Conservation (phyloP, 108 stramenopile species). For the Heterococcus sp. region DNA sequence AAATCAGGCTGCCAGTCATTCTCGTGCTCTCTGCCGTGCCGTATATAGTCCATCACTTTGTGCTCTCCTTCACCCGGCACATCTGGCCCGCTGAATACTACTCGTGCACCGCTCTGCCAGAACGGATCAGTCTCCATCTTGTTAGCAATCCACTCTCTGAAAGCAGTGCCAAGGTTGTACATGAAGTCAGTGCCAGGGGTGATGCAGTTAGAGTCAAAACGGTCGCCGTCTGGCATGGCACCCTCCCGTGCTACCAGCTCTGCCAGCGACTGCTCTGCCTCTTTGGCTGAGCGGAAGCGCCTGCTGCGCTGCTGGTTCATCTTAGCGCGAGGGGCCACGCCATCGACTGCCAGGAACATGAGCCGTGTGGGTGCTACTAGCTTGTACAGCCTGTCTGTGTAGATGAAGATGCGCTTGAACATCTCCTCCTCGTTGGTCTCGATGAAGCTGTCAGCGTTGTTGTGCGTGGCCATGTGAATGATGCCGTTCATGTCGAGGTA, state of each 20-base stretch:
- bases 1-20: conserved; percentile 41
- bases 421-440: conserved; percentile 88
- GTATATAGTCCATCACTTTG: conserved; percentile 71
- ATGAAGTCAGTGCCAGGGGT: conserved; percentile 98
- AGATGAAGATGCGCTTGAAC: conserved; percentile 94
- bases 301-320: conserved; percentile 98
- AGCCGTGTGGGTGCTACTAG: conserved; percentile 72
- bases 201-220: conserved; percentile 98
- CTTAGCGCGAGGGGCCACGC: conserved; percentile 96
- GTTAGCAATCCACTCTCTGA: conserved; percentile 75
- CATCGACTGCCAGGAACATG: conserved; percentile 93
- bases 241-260: conserved; percentile 60
- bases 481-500: conserved; percentile 98
- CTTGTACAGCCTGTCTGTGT: conserved; percentile 90
- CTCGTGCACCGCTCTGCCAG: conserved; percentile 71
- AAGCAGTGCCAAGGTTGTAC: conserved; percentile 75
- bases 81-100: conserved; percentile 90
- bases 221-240: conserved; percentile 61
- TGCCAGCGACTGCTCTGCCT: conserved; percentile 78
- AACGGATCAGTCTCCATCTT: conserved; percentile 80
- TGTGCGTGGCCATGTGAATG: conserved; percentile 92
- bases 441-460: conserved; percentile 74
- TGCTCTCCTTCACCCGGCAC: conserved; percentile 98
- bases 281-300: conserved; percentile 86
- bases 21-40: conserved; percentile 29